Conservation (phyloP, 129 eudicot species). For the Pittosporum tobira region DNA sequence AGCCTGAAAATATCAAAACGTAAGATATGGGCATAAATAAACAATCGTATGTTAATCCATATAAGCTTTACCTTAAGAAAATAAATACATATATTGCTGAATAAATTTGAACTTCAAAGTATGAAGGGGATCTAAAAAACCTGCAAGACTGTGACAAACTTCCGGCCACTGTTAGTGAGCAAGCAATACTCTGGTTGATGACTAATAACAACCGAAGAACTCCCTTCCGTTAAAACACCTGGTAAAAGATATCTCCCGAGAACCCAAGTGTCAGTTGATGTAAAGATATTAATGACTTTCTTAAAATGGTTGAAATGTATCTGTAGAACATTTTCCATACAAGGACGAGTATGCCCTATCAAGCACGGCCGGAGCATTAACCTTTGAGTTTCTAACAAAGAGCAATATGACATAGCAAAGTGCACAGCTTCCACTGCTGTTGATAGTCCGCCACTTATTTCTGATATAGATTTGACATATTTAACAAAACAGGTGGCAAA, state of each 20-base stretch:
- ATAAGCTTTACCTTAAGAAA: neutral
- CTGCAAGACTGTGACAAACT: conserved; percentile 60
- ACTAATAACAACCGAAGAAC: conserved; percentile 17
- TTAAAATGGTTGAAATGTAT: conserved; percentile 47
- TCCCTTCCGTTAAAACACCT: conserved; percentile 38
- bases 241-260: conserved; percentile 51
- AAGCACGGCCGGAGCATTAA: conserved; percentile 37
- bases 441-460: conserved; percentile 40
- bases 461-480: conserved; percentile 34
- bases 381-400: conserved; percentile 48
- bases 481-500: conserved; percentile 43
- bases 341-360: conserved; percentile 41
- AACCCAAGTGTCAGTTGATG: conserved; percentile 59
- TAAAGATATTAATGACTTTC: conserved; percentile 43
- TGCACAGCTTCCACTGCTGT: conserved; percentile 40
- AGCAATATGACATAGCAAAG: conserved; percentile 51
- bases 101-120: neutral
- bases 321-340: conserved; percentile 36
- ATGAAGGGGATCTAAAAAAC: conserved; percentile 23
- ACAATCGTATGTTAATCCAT: neutral
- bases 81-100: neutral
- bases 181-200: conserved; percentile 46
- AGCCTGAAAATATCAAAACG: conserved; percentile 21
- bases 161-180: conserved; percentile 71
- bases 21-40: conserved; percentile 9